Conservation (phyloP, 208 protist species). For the Entamoeba histolytica region DNA sequence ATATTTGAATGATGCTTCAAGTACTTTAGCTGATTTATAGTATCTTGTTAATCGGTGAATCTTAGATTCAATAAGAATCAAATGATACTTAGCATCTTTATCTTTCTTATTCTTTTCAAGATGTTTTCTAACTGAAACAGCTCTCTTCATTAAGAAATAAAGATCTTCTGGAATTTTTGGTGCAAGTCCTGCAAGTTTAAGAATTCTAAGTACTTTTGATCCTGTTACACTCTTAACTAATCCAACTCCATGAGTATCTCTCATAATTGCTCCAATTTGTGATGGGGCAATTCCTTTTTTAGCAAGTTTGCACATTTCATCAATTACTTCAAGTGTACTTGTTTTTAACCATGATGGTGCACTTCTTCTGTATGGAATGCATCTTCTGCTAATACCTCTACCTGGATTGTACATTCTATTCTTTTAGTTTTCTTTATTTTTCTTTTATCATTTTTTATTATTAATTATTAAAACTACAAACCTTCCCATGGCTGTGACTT, state of each 20-base stretch:
- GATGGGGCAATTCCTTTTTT: conserved; percentile 95
- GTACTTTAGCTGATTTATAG: conserved; percentile 63
- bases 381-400: conserved; percentile 83
- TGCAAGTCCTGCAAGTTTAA: conserved; percentile 89
- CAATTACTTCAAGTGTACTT: conserved; percentile 58
- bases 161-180: conserved; percentile 98
- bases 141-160: conserved; percentile 97
- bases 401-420: not conserved
- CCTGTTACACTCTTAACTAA: conserved; percentile 85
- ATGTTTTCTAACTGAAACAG: conserved; percentile 97
- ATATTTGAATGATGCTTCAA: conserved; percentile 80
- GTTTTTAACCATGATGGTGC: conserved; percentile 92
- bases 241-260: conserved; percentile 94
- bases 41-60: conserved; percentile 97
- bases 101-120: conserved; percentile 86
- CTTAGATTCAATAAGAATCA: conserved; percentile 97
- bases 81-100: conserved; percentile 92
- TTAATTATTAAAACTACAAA: not conserved
- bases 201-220: conserved; percentile 94
- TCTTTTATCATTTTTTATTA: not conserved
- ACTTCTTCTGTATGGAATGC: conserved; percentile 82
- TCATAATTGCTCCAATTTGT: conserved; percentile 90
- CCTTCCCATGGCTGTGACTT: not conserved
- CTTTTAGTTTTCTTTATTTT: not conserved
- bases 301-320: conserved; percentile 83